Conservation (phyloP, 2,329 filamentous ascomycete species). For the Nothophoma quercina region DNA sequence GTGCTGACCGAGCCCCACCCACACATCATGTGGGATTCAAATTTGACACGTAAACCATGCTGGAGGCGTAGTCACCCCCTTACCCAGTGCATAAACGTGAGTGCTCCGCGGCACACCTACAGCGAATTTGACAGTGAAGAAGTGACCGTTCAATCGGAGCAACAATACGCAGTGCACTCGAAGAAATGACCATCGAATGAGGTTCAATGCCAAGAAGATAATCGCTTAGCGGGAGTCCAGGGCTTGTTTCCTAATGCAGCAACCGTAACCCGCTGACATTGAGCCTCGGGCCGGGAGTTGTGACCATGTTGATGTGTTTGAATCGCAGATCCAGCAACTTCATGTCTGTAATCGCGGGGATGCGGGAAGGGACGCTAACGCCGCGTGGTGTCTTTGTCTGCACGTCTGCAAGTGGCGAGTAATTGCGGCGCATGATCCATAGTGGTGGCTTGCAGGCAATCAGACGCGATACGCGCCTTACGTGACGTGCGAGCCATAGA, state of each 20-base stretch:
- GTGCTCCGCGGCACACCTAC: not conserved
- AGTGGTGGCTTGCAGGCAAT: constrained; percentile 18
- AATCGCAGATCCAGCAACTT: not conserved
- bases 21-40: not conserved
- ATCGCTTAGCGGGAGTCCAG: constrained; percentile 6
- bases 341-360: constrained; percentile 5
- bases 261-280: not conserved
- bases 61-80: not conserved
- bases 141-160: constrained; percentile 17
- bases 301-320: not conserved
- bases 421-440: constrained; percentile 5
- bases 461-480: constrained; percentile 11
- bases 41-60: not conserved
- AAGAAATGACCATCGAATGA: constrained; percentile 18
- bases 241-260: not conserved
- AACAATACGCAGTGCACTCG: not conserved
- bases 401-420: constrained; percentile 2
- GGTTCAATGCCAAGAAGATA: not conserved
- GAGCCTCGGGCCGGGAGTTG: constrained; percentile 12
- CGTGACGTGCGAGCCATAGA: constrained; percentile 1
- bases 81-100: not conserved
- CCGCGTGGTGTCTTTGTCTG: constrained; percentile 13
- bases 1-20: not conserved
- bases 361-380: constrained; percentile 8
- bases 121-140: not conserved